Evolutionary conservation across 2,329 filamentous ascomycete genomes (phyloP).

Genomic region (Helotiales sp.): DNA sequence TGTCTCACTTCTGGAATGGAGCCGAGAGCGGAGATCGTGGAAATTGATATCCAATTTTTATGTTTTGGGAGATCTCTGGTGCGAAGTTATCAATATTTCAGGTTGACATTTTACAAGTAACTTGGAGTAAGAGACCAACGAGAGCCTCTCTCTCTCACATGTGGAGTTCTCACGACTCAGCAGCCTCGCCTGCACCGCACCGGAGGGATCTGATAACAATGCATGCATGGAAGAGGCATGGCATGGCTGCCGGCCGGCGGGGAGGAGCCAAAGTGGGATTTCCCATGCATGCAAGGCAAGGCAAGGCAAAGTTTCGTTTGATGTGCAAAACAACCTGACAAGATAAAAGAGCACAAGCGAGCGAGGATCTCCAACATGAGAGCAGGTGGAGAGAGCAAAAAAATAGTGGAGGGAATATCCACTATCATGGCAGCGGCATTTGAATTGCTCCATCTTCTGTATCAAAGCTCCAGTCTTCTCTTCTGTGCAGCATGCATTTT

Average conservation of each 20-base stretch:
- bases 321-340: slow-evolving; percentile 8
- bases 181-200: neutral
- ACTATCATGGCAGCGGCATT: slow-evolving; percentile 1
- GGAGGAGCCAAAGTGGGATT: slow-evolving; percentile 4
- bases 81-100: slow-evolving; percentile 1
- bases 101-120: neutral
- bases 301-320: neutral
- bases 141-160: neutral
- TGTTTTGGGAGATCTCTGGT: neutral
- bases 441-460: neutral
- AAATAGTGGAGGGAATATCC: neutral
- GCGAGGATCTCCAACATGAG: slow-evolving; percentile 1
- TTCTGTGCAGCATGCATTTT: slow-evolving; percentile 1
- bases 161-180: slow-evolving; percentile 4
- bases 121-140: too few relatives aligned
- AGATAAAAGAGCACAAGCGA: neutral
- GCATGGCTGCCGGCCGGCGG: slow-evolving; percentile 1
- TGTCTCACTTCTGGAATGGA: slow-evolving; percentile 1
- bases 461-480: slow-evolving; percentile 6
- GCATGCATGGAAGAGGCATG: slow-evolving; percentile 7
- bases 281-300: neutral
- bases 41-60: slow-evolving; percentile 6
- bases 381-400: neutral
- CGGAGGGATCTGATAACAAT: slow-evolving; percentile 10
- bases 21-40: slow-evolving; percentile 1